These are phyloP conservation scores for Penicillium pulvis DNA, from an alignment of 495 filamentous ascomycete species.

Conservation along the genomic window DNA sequence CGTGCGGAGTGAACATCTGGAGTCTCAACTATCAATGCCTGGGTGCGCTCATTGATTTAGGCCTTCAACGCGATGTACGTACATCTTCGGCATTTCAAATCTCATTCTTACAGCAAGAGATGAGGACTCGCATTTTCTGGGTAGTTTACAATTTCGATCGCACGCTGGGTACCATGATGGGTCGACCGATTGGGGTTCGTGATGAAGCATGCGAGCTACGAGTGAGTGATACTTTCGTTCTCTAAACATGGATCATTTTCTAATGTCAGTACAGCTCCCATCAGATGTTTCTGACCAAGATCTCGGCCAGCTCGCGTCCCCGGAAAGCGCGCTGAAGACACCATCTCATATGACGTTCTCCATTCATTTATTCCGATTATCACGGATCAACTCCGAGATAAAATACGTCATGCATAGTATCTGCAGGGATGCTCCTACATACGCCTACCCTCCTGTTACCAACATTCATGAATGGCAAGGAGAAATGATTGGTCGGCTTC, in stretches of 20 bases:
- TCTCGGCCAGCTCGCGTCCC: constrained; percentile 14
- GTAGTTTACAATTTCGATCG: constrained; percentile 49
- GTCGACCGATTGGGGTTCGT: constrained; percentile 49
- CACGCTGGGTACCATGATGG: constrained; percentile 51
- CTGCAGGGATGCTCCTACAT: constrained; percentile 37
- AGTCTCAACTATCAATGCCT: constrained; percentile 52
- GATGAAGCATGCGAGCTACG: constrained; percentile 53
- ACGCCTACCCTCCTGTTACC: constrained; percentile 40
- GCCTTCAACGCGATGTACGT: constrained; percentile 46
- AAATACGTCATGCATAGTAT: constrained; percentile 53
- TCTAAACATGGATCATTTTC: background rate
- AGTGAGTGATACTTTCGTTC: constrained; percentile 23
- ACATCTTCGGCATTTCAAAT: constrained; percentile 33
- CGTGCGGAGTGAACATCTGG: constrained; percentile 49
- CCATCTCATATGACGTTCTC: constrained; percentile 43
- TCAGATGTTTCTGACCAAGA: constrained; percentile 33
- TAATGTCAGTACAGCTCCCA: constrained; percentile 28
- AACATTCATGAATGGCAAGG: constrained; percentile 45
- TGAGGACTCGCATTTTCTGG: constrained; percentile 53
- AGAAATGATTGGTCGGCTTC: constrained; percentile 38
- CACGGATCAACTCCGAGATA: constrained; percentile 49
- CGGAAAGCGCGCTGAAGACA: constrained; percentile 5
- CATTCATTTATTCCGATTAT: constrained; percentile 46
- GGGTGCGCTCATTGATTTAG: constrained; percentile 47
- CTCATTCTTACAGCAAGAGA: constrained; percentile 46